These are phyloP conservation scores for Linderniella brevidens DNA, from an alignment of 257 asterid species.

Conservation along the genomic window DNA sequence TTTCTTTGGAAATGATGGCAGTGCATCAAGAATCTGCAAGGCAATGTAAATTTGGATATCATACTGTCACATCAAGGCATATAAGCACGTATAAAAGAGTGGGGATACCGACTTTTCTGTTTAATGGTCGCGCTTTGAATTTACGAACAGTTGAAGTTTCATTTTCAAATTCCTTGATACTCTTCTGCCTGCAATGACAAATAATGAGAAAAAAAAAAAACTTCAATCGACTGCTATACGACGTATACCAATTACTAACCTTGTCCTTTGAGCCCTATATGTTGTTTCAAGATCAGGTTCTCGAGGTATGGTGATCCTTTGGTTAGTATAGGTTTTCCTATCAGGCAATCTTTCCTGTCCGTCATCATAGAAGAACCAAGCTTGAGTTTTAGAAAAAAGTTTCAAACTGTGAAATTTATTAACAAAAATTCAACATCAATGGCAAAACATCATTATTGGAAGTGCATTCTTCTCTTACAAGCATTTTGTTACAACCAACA, in stretches of 20 bases:
- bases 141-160: conserved; percentile 28
- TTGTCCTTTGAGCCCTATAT: conserved; percentile 35
- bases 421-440: not conserved
- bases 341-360: not conserved
- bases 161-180: conserved; percentile 28
- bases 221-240: conserved; percentile 10
- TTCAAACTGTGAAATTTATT: not conserved
- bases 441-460: not conserved
- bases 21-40: conserved; percentile 70
- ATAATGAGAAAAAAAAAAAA: conserved; percentile 3
- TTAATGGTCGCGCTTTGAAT: conserved; percentile 88
- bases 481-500: no score
- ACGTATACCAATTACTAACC: conserved; percentile 19
- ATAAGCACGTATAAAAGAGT: conserved; percentile 1
- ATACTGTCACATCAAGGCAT: conserved; percentile 8
- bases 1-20: conserved; percentile 55
- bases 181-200: conserved; percentile 29
- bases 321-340: no score
- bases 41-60: conserved; percentile 6
- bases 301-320: not conserved
- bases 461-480: not conserved
- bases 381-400: not conserved
- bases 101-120: conserved; percentile 50
- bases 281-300: not conserved
- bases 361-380: not conserved